Evolutionary conservation across 1,284 basidiomycete genomes (phyloP), one percentile per base, ranked within the genome.

Genomic region (Marasmius fiardii): DNA sequence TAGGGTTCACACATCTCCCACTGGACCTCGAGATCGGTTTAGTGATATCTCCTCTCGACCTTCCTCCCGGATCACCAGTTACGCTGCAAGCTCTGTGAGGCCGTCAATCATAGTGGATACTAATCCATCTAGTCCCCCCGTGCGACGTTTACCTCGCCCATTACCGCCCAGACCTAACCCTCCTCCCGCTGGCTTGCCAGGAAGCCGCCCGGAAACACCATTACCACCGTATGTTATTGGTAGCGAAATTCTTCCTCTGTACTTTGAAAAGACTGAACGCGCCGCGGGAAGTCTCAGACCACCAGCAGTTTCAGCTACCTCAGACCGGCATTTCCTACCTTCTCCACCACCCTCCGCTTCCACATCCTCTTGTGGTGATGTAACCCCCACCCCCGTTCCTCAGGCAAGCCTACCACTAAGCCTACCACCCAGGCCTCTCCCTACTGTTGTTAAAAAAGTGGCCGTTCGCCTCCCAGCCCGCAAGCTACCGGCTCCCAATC

Each of bases 1-100:
- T 14, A 53, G 35, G 23, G 49, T 43, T 8, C 52, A 34, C 34
- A 11, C 31, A 6, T 51, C 52, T 4, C 56, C 52, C 3, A 47
- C 43, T 20, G 56, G 56, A 11, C 56, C 56, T 44, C 52, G 56
- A 8, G 28, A 45, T 4, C 56, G 35, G 16, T 28, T 23, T 43
- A 18, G 23, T 7, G 31, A 26, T n/a, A 31, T 26, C 8, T 31
- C 28, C 28, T 31, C 26, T 31, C 24, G 47, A 26, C 47, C 47
- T 10, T 6, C n/a, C 47, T 31, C 18, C n/a, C 24, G 28, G 18
- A n/a, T 49, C 3, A 1, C 16, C 16, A 41, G 39, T 1, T 41
- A 8, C 39, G n/a, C 10, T 31, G 4, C 28, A 10, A 31, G 10
- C 28, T 31, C 28, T 31, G 28, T 10, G 10, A 31, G 28, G 28